A percentile compares a stretch with the other conserved stretches of the same genome.
These are phyloP conservation scores for Choiromyces venosus DNA, from an alignment of 495 filamentous ascomycete genomes.

Conservation along the genomic window DNA sequence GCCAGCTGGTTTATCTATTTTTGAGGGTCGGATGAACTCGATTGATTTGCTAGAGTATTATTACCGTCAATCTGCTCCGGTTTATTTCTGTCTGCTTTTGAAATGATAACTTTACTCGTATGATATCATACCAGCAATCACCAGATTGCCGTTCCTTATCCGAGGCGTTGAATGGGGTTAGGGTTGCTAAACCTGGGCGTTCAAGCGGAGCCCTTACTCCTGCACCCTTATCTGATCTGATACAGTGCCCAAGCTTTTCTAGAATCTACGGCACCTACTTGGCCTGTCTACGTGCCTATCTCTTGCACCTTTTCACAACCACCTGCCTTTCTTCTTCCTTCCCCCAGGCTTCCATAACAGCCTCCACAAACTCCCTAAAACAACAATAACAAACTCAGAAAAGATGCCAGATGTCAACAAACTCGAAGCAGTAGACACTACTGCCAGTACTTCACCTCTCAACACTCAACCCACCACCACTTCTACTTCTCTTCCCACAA, in stretches of 20 bases:
- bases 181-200: not conserved
- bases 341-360: not conserved
- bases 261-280: not conserved
- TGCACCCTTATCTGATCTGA: not conserved
- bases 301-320: not conserved
- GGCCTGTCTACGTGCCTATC: not conserved
- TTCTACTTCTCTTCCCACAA: not conserved
- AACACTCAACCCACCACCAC: not conserved
- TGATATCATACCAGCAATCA: too few species aligned
- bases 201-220: not conserved
- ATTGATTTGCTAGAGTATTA: not conserved
- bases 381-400: not conserved
- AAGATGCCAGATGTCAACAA: slow-evolving; percentile 35
- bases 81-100: not conserved
- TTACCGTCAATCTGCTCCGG: not conserved
- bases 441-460: slow-evolving; percentile 15
- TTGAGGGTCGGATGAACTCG: not conserved
- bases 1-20: not conserved
- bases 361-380: not conserved
- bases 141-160: not conserved
- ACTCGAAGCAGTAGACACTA: slow-evolving; percentile 15
- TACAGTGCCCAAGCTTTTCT: not conserved
- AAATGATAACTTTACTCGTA: too few species aligned
- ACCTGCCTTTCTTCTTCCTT: slow-evolving; percentile 2
- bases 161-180: not conserved